Conservation (phyloP, 352 stramenopile genomes). For the Pythium folliculosum region DNA sequence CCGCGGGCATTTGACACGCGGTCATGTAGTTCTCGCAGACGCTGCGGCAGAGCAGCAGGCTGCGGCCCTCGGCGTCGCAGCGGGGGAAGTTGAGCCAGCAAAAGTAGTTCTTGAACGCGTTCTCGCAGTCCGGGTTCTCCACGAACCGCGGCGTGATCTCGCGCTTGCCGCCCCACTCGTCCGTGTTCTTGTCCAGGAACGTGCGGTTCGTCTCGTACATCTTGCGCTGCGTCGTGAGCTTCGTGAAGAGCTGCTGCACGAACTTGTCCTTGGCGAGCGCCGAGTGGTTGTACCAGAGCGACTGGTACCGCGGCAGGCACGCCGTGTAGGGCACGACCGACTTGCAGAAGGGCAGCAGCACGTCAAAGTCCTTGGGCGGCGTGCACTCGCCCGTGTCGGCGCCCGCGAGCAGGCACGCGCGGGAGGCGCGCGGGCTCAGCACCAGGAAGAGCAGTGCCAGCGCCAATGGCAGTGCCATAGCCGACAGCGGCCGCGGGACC, state of each 20-base stretch:
- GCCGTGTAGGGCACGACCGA: conserved; percentile 70
- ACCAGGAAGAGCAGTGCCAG: background rate
- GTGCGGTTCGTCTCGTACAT: conserved; percentile 65
- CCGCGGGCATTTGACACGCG: conserved; percentile 75
- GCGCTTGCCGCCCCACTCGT: conserved; percentile 65
- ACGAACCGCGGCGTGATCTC: conserved; percentile 77
- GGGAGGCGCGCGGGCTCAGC: background rate
- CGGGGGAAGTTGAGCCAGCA: conserved; percentile 93
- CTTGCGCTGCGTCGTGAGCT: conserved; percentile 59
- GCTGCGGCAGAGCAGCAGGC: conserved; percentile 83
- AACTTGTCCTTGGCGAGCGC: conserved; percentile 74
- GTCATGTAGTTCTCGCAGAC: conserved; percentile 92
- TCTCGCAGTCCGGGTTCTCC: conserved; percentile 87
- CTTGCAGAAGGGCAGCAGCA: conserved; percentile 74
- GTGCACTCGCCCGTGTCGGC: conserved; percentile 66
- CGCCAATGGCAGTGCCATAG: background rate
- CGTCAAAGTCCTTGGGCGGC: conserved; percentile 59
- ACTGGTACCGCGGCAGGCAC: conserved; percentile 72
- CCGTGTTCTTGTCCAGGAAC: conserved; percentile 53
- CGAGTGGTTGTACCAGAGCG: conserved; percentile 78
- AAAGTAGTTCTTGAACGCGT: conserved; percentile 90
- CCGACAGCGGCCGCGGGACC: background rate
- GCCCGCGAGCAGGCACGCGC: conserved; percentile 46
- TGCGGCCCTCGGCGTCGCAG: conserved; percentile 82
- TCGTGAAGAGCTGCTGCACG: conserved; percentile 64